Conservation (phyloP, 768 basidiomycete species). For the Tephrocybe sp. region DNA sequence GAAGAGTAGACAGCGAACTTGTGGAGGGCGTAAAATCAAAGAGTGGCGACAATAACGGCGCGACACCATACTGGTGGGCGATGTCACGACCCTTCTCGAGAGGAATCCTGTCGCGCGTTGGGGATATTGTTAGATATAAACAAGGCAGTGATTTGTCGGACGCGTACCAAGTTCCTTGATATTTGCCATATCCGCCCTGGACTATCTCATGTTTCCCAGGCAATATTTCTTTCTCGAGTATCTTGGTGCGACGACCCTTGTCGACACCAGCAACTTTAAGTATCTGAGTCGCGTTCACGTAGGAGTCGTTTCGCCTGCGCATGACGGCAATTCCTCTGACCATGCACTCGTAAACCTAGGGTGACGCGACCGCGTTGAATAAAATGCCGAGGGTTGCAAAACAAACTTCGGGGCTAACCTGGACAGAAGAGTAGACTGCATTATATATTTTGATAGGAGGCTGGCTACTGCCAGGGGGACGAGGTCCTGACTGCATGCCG, state of each 20-base stretch:
- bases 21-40: slow-evolving; percentile 91
- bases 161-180: slow-evolving; percentile 95
- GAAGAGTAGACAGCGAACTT: slow-evolving; percentile 67
- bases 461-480: slow-evolving; percentile 40
- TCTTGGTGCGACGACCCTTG: slow-evolving; percentile 95
- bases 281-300: slow-evolving; percentile 98
- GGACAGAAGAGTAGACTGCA: slow-evolving; percentile 89
- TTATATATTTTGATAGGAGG: slow-evolving; percentile 86
- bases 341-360: slow-evolving; percentile 95
- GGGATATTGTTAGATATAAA: slow-evolving; percentile 1
- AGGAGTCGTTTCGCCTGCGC: slow-evolving; percentile 92
- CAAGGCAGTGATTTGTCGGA: slow-evolving; percentile 1
- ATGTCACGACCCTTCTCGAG: slow-evolving; percentile 93
- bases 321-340: slow-evolving; percentile 98
- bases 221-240: slow-evolving; percentile 94
- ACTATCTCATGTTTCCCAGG: slow-evolving; percentile 97
- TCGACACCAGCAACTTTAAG: slow-evolving; percentile 98
- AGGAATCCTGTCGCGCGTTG: slow-evolving; percentile 72
- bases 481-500: slow-evolving; percentile 48
- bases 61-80: slow-evolving; percentile 89
- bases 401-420: slow-evolving; percentile 40
- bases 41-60: slow-evolving; percentile 81
- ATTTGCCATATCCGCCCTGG: slow-evolving; percentile 98
- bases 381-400: slow-evolving; percentile 25
- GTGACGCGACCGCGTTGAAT: slow-evolving; percentile 34